Evolutionary conservation across 495 filamentous ascomycete species (phyloP), one percentile per base, ranked within the genome.

Genomic region (Coniosporium apollinis): DNA sequence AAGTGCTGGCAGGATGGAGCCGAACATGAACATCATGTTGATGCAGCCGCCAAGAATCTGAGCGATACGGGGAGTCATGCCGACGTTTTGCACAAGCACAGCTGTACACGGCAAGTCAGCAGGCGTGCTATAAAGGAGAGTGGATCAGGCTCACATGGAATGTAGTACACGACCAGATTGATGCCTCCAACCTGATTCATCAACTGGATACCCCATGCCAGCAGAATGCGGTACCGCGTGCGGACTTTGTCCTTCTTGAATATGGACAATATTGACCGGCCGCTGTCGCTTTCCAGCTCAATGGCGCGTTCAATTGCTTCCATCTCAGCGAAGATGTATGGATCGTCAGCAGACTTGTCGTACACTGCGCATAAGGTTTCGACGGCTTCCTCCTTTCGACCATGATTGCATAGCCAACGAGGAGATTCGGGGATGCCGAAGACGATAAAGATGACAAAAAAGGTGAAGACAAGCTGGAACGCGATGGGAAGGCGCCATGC

Each of bases 191-290:
- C 45, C 28, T 52, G 49, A 26, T 51, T 52, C 50, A 55, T 54
- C 42, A 54, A 56, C 26, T 56, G 52, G 50, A 54, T 54, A 18
- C 52, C 52, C 28, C 53, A 65, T 1, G 68, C 66, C 6, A 74
- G 57, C 26, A 65, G 35, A 15, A 69, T 62, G 26, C 69, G 54
- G 34, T 57, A 41, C 18, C 67, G 56, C 20, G 70, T 67, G 44
- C 67, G 61, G 16, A 67, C 54, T 34, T 63, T 58, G 33, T 71
- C 64, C 28, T 54, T 51, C 45, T 60, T 59, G 25, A 74, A 55
- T n/a, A 69, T 41, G 37, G 64, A 52, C 0, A 45, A 46, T 58
- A 58, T 67, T 19, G 49, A 65, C 42, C 55, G 49, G 4, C 60
- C 64, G 20, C 58, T 52, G 19, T 58, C 54, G 8, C 44, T 47